Evolutionary conservation across 495 filamentous ascomycete genomes (phyloP), one percentile per base, ranked within the genome.

Genomic region (Neurospora intermedia): DNA sequence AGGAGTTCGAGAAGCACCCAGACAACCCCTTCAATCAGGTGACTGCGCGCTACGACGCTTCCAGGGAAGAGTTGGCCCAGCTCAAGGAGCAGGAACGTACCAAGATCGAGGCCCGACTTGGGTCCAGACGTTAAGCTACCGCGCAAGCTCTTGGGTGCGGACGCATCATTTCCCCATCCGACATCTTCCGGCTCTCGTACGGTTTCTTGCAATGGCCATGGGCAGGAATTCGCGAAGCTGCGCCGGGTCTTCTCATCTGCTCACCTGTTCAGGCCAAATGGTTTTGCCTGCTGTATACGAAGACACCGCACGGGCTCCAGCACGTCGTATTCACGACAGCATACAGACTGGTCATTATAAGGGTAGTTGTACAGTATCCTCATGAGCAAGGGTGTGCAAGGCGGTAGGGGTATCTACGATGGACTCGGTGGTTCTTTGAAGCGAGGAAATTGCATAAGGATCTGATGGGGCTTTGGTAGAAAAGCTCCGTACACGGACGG

Each of bases 1-100:
- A 95, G 85, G 96, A 98, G 83, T 99, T 97, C 80, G 78, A 94
- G 81, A 95, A 93, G 84, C 91, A 90, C 78, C 89, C 90, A 6
- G 96, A 98, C 80, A 98, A 98, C 79, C 96, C 96, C 46, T 94
- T 97, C 80, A 97, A 96, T 81, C 93, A 96, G 77, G 88, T 87
- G 16, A 85, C 86, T 73, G 91, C 89, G 9, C 80, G 82, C 23
- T 92, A 93, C 80, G 90, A 99, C 81, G 89, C 91, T 45, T 88
- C 87, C 38, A 91, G 88, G 83, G 92, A 94, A 11, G 96, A 98
- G 82, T 81, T 97, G 46, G 85, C 85, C 73, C 85, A 87, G 72
- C 79, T 93, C 43, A 86, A 83, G 80, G 84, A 91, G 69, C 77
- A 83, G 69, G 94, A 97, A 88, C 90, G 85, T 82, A 81, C 78